Evolutionary conservation across 2,329 filamentous ascomycete species (phyloP).

Genomic region (Talaromyces sp.): DNA sequence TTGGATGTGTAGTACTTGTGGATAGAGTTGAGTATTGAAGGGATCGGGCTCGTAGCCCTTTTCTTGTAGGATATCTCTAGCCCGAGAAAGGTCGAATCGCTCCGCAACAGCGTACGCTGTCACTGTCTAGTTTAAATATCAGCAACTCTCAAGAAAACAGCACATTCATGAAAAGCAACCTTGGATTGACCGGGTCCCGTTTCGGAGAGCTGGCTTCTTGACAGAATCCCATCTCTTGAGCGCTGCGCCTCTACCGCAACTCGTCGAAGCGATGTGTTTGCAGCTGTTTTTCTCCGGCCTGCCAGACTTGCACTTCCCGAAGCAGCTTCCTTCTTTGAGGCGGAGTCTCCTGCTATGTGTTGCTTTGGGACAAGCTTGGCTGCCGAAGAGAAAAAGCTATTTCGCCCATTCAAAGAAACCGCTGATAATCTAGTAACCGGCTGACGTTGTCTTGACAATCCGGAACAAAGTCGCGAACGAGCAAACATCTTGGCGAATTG

Average conservation of each 20-base stretch:
- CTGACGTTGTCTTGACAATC: not conserved
- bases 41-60: constrained; percentile 61
- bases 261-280: constrained; percentile 72
- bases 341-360: not conserved
- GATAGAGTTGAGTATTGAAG: constrained; percentile 55
- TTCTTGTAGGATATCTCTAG: constrained; percentile 51
- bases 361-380: constrained; percentile 45
- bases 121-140: constrained; percentile 34
- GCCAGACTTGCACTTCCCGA: constrained; percentile 17
- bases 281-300: constrained; percentile 45
- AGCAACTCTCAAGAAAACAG: constrained; percentile 10
- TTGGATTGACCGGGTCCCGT: constrained; percentile 33
- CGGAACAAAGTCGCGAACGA: not conserved
- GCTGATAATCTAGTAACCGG: not conserved
- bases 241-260: constrained; percentile 81
- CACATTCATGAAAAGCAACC: constrained; percentile 16
- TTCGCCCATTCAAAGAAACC: constrained; percentile 28
- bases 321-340: not conserved
- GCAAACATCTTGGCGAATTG: constrained; percentile 19
- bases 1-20: constrained; percentile 60
- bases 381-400: constrained; percentile 64
- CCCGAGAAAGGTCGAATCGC: constrained; percentile 56
- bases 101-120: constrained; percentile 66
- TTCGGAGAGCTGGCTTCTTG: constrained; percentile 36
- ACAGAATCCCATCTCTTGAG: constrained; percentile 49